A percentile compares a stretch with the other conserved stretches of the same genome.
Evolutionary conservation across 306 rosid species (phyloP).

Genomic region (Prunus campanulata): DNA sequence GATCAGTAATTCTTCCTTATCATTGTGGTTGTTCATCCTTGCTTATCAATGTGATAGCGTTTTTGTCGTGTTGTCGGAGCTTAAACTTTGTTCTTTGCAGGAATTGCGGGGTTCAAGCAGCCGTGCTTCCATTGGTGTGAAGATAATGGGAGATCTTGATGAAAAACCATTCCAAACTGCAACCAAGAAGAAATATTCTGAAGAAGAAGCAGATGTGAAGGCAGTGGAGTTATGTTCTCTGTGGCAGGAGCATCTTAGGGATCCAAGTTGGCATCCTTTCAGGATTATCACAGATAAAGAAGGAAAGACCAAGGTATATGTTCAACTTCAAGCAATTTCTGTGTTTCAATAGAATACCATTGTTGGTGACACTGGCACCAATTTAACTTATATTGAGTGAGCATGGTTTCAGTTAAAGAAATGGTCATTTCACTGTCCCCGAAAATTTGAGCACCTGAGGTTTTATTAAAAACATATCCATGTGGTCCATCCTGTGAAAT

Average conservation of each 20-base stretch:
- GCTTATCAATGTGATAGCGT: background rate
- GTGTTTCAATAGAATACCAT: background rate
- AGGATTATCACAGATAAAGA: slow-evolving; percentile 34
- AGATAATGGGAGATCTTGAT: slow-evolving; percentile 62
- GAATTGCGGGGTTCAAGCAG: slow-evolving; percentile 16
- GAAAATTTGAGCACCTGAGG: background rate
- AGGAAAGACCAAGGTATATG: slow-evolving; percentile 39
- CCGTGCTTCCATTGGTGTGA: slow-evolving; percentile 41
- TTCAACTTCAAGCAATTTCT: background rate
- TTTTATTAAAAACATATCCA: background rate
- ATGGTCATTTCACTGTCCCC: background rate
- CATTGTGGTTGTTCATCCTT: background rate
- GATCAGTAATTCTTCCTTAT: background rate
- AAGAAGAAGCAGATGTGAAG: slow-evolving; percentile 32
- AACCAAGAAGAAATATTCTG: slow-evolving; percentile 30
- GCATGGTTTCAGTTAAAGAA: background rate
- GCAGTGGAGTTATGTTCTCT: slow-evolving; percentile 39
- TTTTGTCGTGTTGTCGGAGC: slow-evolving; percentile 5
- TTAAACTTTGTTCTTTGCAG: slow-evolving; percentile 32
- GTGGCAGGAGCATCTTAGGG: slow-evolving; percentile 60
- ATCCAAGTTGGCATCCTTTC: slow-evolving; percentile 87
- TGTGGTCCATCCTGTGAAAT: background rate
- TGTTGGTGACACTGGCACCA: background rate
- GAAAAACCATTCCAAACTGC: slow-evolving; percentile 43
- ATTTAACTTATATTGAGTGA: background rate